A percentile compares a stretch with the other conserved stretches of the same genome.
phyloP scores from a whole-genome alignment of 805 yeast species.

The Suhomyces kilbournensis region DNA sequence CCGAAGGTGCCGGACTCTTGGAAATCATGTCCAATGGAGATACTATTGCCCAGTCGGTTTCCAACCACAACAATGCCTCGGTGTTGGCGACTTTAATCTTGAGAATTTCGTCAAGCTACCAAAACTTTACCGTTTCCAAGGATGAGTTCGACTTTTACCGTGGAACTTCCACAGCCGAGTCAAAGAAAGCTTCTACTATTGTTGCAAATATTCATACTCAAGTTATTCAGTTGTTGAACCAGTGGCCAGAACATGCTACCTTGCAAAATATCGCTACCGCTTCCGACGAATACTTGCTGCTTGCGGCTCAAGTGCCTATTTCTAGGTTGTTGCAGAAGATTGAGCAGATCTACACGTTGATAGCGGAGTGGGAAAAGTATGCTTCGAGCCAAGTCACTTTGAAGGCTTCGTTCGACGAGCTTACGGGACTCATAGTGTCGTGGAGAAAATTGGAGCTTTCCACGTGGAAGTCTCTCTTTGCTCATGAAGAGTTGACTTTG shows the following conservation, averaged over 20 bases:
- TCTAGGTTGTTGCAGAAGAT: conserved; percentile 75
- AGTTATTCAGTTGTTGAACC: conserved; percentile 46
- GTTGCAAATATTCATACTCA: conserved; percentile 27
- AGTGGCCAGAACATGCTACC: conserved; percentile 97
- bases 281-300: conserved; percentile 61
- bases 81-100: conserved; percentile 18
- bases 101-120: conserved; percentile 17
- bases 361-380: conserved; percentile 92
- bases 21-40: conserved; percentile 10
- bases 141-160: conserved; percentile 54
- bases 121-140: conserved; percentile 14
- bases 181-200: conserved; percentile 53
- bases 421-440: conserved; percentile 69
- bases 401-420: conserved; percentile 47
- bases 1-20: conserved; percentile 35
- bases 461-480: conserved; percentile 79
- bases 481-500: conserved; percentile 53
- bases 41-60: conserved; percentile 4
- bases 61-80: conserved; percentile 18
- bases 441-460: conserved; percentile 90
- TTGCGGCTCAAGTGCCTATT: conserved; percentile 66
- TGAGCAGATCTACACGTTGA: conserved; percentile 79
- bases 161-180: conserved; percentile 59
- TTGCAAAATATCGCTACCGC: conserved; percentile 63
- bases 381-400: conserved; percentile 78